Conservation (phyloP, 1,284 basidiomycete species). For the Boletellus deceptivus region DNA sequence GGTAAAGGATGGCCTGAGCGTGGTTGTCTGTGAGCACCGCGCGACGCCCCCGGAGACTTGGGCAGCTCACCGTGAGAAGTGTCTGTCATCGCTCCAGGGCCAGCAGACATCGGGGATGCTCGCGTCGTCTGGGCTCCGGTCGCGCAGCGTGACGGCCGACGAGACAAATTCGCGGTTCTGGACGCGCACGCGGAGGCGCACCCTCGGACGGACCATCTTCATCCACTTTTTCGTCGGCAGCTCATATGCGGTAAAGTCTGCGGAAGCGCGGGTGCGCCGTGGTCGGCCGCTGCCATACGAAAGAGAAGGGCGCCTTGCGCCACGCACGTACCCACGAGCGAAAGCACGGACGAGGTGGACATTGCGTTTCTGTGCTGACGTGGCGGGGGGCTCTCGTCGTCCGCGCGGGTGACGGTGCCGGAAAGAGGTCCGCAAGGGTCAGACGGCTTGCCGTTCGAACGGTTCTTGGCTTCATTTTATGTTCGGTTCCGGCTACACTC, state of each 20-base stretch:
- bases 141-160: conserved; percentile 5
- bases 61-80: conserved; percentile 16
- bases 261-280: no score
- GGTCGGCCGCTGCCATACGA: not conserved
- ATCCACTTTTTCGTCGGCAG: conserved; percentile 24
- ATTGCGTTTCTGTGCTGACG: conserved; percentile 1
- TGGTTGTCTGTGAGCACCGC: not conserved
- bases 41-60: not conserved
- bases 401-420: not conserved
- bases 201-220: conserved; percentile 17
- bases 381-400: not conserved
- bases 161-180: conserved; percentile 17
- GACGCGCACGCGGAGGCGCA: conserved; percentile 20
- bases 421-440: not conserved
- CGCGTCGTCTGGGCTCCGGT: not conserved
- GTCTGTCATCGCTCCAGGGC: conserved; percentile 13
- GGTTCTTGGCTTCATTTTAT: not conserved
- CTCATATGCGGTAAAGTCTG: conserved; percentile 26
- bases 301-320: not conserved
- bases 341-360: conserved; percentile 10
- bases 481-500: conserved; percentile 14
- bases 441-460: not conserved
- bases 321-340: conserved; percentile 17
- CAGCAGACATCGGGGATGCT: conserved; percentile 8
- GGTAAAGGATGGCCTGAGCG: conserved; percentile 12